Evolutionary conservation across 1,139 yeast species (phyloP), one percentile per base, ranked within the genome.

Genomic region (Yamadazyma triangularis): DNA sequence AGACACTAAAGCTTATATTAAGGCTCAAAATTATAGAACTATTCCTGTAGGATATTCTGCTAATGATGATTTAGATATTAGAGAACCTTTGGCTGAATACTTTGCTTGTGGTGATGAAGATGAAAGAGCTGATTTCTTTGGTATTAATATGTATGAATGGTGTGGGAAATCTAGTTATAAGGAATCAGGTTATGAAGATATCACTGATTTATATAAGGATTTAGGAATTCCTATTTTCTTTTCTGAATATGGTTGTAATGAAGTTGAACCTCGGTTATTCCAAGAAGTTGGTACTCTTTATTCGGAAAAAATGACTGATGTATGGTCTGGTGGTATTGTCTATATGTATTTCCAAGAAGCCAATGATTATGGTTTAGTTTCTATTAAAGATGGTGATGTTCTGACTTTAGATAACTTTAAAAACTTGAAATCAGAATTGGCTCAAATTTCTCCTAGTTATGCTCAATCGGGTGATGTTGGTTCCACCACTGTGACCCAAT

Each of bases 41-140:
- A 82, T 88, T 36, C 96, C 95, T 4, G 93, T 89, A 25, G 97
- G 96, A 30, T 89, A 88, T 58, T 83, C 95, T 9, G 91, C 96
- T 26, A 95, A 94, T 30, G 95, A 88, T 57, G 94, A 82, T 48
- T 64, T 64, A 35, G 72, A 70, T 18, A 73, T 82, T 44, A 76
- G 96, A 56, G 61, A 73, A 34, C 85, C 87, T 23, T 77, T 91
- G 40, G 84, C 87, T 56, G 82, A 80, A 48, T 89, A 86, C 56
- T 71, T 89, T 47, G 79, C 87, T 39, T 89, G 96, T 60, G 80
- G 79, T 38, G 67, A 64, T 23, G 66, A 68, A 20, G 83, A 77
- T 30, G 73, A 66, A 23, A 79, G 91, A 29, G 77, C 94, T 12
- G 96, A 88, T 53, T 88, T 88, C 61, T 86, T 85, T 51, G 96